These are phyloP conservation scores for Aspergillaceae sp. DNA, from an alignment of 2,329 filamentous ascomycete species.

Conservation along the genomic window DNA sequence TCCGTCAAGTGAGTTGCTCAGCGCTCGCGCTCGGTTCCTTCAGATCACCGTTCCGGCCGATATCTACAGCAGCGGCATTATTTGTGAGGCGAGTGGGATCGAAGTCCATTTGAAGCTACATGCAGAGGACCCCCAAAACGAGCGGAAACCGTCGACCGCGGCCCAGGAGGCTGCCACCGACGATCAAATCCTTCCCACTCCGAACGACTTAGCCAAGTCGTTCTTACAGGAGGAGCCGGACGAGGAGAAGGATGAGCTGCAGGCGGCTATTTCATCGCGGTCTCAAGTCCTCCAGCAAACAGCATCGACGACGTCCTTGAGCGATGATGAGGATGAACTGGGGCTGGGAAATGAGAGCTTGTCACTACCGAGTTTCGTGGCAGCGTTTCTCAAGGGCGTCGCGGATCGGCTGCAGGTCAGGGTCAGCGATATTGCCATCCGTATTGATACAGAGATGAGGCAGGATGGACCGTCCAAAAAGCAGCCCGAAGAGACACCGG, in stretches of 20 bases:
- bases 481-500: conserved; percentile 27
- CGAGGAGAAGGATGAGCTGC: conserved; percentile 49
- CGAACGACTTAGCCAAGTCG: conserved; percentile 52
- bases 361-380: conserved; percentile 51
- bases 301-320: conserved; percentile 29
- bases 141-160: conserved; percentile 14
- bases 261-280: conserved; percentile 47
- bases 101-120: conserved; percentile 57
- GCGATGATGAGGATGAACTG: conserved; percentile 43
- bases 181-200: conserved; percentile 41
- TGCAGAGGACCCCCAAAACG: conserved; percentile 28
- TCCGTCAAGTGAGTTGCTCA: conserved; percentile 58
- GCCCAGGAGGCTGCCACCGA: conserved; percentile 19
- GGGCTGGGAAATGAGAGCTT: conserved; percentile 46
- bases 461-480: conserved; percentile 30
- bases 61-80: conserved; percentile 75
- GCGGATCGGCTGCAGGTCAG: conserved; percentile 49
- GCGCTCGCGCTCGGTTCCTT: conserved; percentile 66
- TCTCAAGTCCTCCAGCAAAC: conserved; percentile 43
- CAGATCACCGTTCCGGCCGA: conserved; percentile 80
- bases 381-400: conserved; percentile 51
- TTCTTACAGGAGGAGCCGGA: conserved; percentile 51
- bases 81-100: conserved; percentile 72
- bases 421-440: conserved; percentile 45
- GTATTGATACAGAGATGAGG: conserved; percentile 42